Evolutionary conservation across 2,329 filamentous ascomycete genomes (phyloP), one percentile per base, ranked within the genome.

Genomic region (Trichoderma asperellum): DNA sequence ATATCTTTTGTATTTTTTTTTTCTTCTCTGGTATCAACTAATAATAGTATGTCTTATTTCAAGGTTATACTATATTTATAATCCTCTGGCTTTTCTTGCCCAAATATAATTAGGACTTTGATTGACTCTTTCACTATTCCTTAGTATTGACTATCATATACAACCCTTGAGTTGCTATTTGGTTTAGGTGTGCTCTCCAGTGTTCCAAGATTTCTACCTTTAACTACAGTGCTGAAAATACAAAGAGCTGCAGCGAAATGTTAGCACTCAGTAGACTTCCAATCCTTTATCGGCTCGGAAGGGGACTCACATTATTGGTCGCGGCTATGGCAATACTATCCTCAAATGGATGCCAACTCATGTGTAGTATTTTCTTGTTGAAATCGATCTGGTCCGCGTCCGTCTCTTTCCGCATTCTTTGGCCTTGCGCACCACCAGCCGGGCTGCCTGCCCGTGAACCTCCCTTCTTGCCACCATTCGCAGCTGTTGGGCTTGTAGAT

Each of bases 331-430:
- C 96, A 83, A 99, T 99, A 84, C 95, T 98, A 83, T 99, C 95
- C 83, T 99, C 96, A 77, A 96, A 97, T 60, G 96, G 96, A 89
- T 99, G 96, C 96, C 96, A 99, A 83, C 95, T 98, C 96, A 99
- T 99, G 81, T 99, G 96, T 79, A 99, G 81, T 76, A 99, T 99
- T 88, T 99, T 99, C 88, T 98, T 99, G 87, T 98, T 98, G 83
- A 98, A 99, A 82, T 99, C 96, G 81, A 98, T 98, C 84, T 98
- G 95, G 81, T 99, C 95, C 70, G 96, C 96, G 81, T 99, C 96
- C 65, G 96, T 99, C 85, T 99, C 96, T 84, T 97, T 98, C 77
- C 94, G 91, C 96, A 99, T 98, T 75, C 96, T 89, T 79, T 96
- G 93, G 69, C 93, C 94, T 77, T 94, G 92, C 56, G 87, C 85